Percentiles rank a stretch among this genome's conserved stretches.
These are phyloP conservation scores for Calendula officinalis DNA, from an alignment of 129 eudicot genomes.

Conservation along the genomic window DNA sequence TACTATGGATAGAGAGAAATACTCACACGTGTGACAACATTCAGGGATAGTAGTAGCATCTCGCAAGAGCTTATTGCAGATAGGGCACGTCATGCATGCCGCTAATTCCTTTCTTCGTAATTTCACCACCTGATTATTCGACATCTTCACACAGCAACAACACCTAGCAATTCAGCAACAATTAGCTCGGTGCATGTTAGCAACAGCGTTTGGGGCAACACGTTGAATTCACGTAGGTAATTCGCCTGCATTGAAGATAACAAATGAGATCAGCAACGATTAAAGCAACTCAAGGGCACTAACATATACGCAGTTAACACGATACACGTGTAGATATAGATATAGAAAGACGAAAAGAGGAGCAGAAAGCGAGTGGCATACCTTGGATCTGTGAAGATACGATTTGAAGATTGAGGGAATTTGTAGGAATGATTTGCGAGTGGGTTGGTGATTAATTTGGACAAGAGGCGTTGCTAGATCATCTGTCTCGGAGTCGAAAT, in stretches of 20 bases:
- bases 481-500: constrained; percentile 53
- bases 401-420: constrained; percentile 36
- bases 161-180: constrained; percentile 1
- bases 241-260: constrained; percentile 45
- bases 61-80: constrained; percentile 69
- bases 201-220: constrained; percentile 28
- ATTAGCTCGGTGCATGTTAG: constrained; percentile 58
- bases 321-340: constrained; percentile 13
- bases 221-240: constrained; percentile 45
- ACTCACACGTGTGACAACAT: constrained; percentile 91
- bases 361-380: not conserved
- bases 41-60: constrained; percentile 89
- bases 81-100: constrained; percentile 99
- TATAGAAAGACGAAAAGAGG: not conserved
- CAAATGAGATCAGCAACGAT: constrained; percentile 25
- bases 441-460: constrained; percentile 42
- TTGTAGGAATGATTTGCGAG: constrained; percentile 32
- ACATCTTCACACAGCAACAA: constrained; percentile 44
- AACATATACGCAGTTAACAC: constrained; percentile 9
- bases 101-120: constrained; percentile 49
- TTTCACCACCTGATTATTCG: constrained; percentile 55
- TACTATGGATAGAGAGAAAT: not conserved
- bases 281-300: not conserved
- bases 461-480: constrained; percentile 19
- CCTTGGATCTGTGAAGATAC: constrained; percentile 29